Base-by-base conservation (phyloP, 116 monocot genomes). In the Dioscorea cayenensis region DNA sequence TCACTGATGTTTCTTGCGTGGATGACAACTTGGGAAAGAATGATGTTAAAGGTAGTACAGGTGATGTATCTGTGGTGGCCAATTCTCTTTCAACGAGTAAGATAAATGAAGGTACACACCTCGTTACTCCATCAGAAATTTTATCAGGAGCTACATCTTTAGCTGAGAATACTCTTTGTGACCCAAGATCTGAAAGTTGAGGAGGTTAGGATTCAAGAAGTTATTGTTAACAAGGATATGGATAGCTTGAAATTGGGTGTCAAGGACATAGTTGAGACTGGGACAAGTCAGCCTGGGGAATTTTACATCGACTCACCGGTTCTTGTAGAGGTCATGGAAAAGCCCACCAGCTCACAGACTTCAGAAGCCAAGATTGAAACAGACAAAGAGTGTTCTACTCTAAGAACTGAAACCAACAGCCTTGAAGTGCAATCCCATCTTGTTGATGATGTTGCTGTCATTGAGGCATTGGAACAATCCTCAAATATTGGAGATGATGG, bases 41-140 rank as follows among this genome's bases (percentile, higher is more conserved):
- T 78, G 86, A 86, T 55, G 7, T 22, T 51, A 88, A 75, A 80
- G 63, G 65, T 71, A 73, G 72, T 55, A 51, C 63, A 52, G 75
- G 61, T 80, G 92, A 88, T 73, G 71, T 69, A 52, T 35, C 75
- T 59, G 25, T 67, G 43, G 36, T 82, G 25, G 79, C 71, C 28
- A 83, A 83, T 78, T 64, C 84, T 67, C 77, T 68, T 55, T 9
- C 75, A 63, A 80, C 78, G 65, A 63, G 73, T 28, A 80, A 75
- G 20, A 36, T 68, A 19, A 81, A 72, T 16, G 86, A 89, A 21
- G 60, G 71, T 5, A 85, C 86, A 25, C 95, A 95, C 73, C 72
- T 95, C 36, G 72, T 95, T 64, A 95, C 95, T 68, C 95, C 95
- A 37, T 89, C 84, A 32, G 89, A 91, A 81, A 86, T 91, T 36